These are phyloP conservation scores for Talaromyces ruber DNA, from an alignment of 495 filamentous ascomycete species.

Conservation along the genomic window DNA sequence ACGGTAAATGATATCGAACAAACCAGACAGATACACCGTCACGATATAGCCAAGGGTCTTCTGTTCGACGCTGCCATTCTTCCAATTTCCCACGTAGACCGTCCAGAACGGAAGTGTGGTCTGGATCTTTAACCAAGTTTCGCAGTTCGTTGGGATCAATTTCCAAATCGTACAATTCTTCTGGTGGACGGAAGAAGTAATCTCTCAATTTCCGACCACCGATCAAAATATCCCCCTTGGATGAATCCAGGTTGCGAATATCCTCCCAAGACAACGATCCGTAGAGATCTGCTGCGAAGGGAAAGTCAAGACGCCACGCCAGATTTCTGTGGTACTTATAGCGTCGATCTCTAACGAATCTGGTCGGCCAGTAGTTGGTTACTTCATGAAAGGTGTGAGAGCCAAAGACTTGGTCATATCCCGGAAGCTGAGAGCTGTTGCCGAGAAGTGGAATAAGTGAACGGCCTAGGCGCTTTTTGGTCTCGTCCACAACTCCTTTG, in stretches of 20 bases:
- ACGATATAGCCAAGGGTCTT: constrained; percentile 32
- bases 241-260: constrained; percentile 15
- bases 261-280: constrained; percentile 27
- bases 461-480: constrained; percentile 10
- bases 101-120: constrained; percentile 13
- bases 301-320: constrained; percentile 32
- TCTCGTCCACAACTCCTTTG: neutral
- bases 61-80: constrained; percentile 28
- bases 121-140: constrained; percentile 22
- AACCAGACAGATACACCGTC: constrained; percentile 20
- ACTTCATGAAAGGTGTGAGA: constrained; percentile 39
- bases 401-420: constrained; percentile 23
- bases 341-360: constrained; percentile 21
- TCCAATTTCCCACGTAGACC: constrained; percentile 19
- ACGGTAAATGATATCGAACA: constrained; percentile 20
- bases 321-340: constrained; percentile 39
- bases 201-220: constrained; percentile 23
- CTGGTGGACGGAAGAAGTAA: constrained; percentile 30
- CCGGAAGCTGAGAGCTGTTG: constrained; percentile 7
- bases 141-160: constrained; percentile 28
- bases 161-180: constrained; percentile 35
- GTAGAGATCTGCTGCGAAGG: constrained; percentile 35
- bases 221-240: constrained; percentile 10
- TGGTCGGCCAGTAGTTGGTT: constrained; percentile 35
- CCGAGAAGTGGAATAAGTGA: constrained; percentile 27